Conservation (phyloP, 1,139 yeast genomes). For the Candida freyschussii region DNA sequence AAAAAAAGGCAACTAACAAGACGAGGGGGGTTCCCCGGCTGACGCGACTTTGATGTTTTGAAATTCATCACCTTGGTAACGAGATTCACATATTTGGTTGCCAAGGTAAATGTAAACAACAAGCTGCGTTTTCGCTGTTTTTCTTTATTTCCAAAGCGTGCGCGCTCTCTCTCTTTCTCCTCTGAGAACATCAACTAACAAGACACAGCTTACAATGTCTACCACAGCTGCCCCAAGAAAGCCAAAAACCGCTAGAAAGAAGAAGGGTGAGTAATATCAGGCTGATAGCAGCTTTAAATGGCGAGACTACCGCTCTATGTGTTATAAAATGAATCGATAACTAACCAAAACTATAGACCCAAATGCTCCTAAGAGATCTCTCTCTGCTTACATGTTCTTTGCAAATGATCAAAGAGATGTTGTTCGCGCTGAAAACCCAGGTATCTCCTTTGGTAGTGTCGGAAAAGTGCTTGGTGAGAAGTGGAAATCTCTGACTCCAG, state of each 20-base stretch:
- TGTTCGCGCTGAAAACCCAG: slow-evolving; percentile 93
- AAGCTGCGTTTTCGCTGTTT: not conserved
- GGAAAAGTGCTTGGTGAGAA: slow-evolving; percentile 91
- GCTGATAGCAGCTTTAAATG: not conserved
- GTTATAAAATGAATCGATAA: too few species aligned
- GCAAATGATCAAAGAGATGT: slow-evolving; percentile 96
- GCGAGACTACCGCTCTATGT: too few species aligned
- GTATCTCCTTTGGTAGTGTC: slow-evolving; percentile 87
- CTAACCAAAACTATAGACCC: slow-evolving; percentile 51
- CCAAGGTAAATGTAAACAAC: not conserved
- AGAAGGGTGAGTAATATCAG: slow-evolving; percentile 28
- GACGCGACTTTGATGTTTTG: too few species aligned
- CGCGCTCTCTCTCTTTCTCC: slow-evolving; percentile 3
- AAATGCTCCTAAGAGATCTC: slow-evolving; percentile 97
- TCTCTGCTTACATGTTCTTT: slow-evolving; percentile 98
- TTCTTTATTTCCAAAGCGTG: slow-evolving; percentile 4
- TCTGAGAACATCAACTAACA: slow-evolving; percentile 6
- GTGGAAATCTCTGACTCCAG: slow-evolving; percentile 86
- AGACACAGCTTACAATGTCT: slow-evolving; percentile 28
- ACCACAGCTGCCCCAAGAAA: slow-evolving; percentile 34
- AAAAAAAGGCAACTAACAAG: too few species aligned
- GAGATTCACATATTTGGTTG: too few species aligned
- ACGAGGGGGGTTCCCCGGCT: slow-evolving; percentile 4
- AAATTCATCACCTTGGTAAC: too few species aligned
- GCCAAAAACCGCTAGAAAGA: slow-evolving; percentile 30